Conservation (phyloP, 768 basidiomycete species). For the Mycena capillaripes region DNA sequence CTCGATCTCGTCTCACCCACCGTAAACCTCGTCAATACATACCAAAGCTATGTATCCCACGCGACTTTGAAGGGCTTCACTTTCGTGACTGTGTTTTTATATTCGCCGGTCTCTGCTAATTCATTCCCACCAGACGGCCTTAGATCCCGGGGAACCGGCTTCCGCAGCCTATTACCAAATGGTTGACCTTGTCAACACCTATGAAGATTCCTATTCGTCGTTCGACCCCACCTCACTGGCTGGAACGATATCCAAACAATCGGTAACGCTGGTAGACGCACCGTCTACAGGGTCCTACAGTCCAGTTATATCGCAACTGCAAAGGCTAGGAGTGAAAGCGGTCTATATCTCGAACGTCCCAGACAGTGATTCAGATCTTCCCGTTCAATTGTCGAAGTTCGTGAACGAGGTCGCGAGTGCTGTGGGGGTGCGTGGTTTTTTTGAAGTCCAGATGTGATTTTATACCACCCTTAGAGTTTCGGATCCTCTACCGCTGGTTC, state of each 20-base stretch:
- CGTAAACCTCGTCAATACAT: not conserved
- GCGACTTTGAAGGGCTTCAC: conserved; percentile 23
- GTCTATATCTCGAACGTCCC: conserved; percentile 25
- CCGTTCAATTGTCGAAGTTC: conserved; percentile 18
- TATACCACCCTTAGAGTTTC: too few relatives aligned
- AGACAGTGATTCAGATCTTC: not conserved
- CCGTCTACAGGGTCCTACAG: conserved; percentile 25
- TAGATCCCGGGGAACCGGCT: conserved; percentile 14
- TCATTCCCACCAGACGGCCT: not conserved
- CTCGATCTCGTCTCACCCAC: conserved; percentile 19
- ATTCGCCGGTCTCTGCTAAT: not conserved
- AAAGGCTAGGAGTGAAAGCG: conserved; percentile 17
- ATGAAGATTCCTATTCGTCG: conserved; percentile 26
- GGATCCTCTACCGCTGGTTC: too few relatives aligned
- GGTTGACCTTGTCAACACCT: conserved; percentile 29
- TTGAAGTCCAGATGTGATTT: conserved; percentile 37
- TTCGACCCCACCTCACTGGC: conserved; percentile 17
- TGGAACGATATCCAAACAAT: too few relatives aligned
- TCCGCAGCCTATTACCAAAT: conserved; percentile 1
- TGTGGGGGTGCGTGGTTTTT: not conserved
- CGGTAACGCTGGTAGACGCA: conserved; percentile 23
- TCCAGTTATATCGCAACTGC: conserved; percentile 14
- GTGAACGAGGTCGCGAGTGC: conserved; percentile 21
- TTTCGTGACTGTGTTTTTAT: conserved; percentile 15
- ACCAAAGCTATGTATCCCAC: conserved; percentile 18